Evolutionary conservation across 768 basidiomycete genomes (phyloP).

Genomic region (Amanita inopinata): DNA sequence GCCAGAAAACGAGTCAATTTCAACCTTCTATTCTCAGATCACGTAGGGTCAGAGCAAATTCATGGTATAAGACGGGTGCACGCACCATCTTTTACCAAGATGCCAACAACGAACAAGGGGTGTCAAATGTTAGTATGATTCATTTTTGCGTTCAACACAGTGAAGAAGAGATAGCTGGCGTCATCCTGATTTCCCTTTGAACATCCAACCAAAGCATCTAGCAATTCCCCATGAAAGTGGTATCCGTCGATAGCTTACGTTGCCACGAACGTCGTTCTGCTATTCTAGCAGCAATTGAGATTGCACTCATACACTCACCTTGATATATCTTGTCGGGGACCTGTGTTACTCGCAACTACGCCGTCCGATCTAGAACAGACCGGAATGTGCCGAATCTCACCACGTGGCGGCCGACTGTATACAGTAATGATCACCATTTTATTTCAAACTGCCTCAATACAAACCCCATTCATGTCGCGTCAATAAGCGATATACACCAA

Average conservation of each 20-base stretch:
- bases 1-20: slow-evolving; percentile 97
- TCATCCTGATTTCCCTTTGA: slow-evolving; percentile 10
- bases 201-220: slow-evolving; percentile 33
- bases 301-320: slow-evolving; percentile 45
- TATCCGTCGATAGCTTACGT: background rate
- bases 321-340: slow-evolving; percentile 38
- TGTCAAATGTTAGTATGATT: background rate
- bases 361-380: background rate
- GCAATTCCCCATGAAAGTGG: slow-evolving; percentile 3
- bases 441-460: no score
- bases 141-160: background rate
- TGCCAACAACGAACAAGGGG: background rate
- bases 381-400: background rate
- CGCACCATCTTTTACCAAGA: slow-evolving; percentile 30
- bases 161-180: slow-evolving; percentile 9
- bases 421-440: no score
- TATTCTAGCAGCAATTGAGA: background rate
- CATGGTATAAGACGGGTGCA: slow-evolving; percentile 9
- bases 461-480: no score
- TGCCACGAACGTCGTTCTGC: background rate
- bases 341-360: background rate
- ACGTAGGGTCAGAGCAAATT: slow-evolving; percentile 12
- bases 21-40: slow-evolving; percentile 69
- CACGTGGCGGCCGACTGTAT: background rate
- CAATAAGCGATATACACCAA: no score